A percentile compares a stretch with the other conserved stretches of the same genome.
Evolutionary conservation across 768 basidiomycete genomes (phyloP).

Genomic region (Suillus cothurnatus): DNA sequence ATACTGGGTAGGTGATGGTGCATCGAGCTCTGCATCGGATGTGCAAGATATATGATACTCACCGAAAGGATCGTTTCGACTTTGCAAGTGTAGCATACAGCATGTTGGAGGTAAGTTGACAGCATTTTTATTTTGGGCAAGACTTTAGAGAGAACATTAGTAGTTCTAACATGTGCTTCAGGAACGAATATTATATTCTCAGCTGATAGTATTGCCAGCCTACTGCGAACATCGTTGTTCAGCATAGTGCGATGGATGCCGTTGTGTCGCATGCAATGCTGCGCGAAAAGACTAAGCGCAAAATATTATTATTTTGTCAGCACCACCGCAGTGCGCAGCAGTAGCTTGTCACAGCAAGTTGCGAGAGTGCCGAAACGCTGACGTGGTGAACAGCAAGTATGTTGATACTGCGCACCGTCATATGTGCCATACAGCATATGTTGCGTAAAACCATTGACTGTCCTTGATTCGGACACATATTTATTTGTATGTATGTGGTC

Average conservation of each 20-base stretch:
- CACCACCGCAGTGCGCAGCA: too few relatives aligned
- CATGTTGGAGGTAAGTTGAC: background rate
- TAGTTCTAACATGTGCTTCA: background rate
- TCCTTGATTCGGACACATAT: too few relatives aligned
- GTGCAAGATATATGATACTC: background rate
- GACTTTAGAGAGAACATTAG: background rate
- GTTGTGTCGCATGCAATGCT: too few relatives aligned
- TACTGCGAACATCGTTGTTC: background rate
- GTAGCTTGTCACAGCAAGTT: too few relatives aligned
- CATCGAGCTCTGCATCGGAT: background rate
- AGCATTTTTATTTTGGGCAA: background rate
- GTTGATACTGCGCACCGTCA: too few relatives aligned
- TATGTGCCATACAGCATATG: too few relatives aligned
- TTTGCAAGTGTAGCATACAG: background rate
- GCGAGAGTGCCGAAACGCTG: too few relatives aligned
- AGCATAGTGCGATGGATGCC: background rate
- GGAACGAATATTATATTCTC: background rate
- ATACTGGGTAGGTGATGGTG: background rate
- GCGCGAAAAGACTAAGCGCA: too few relatives aligned
- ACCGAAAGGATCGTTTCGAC: background rate
- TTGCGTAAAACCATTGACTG: too few relatives aligned
- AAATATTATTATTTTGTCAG: too few relatives aligned
- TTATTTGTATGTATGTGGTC: too few relatives aligned
- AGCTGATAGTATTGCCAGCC: background rate
- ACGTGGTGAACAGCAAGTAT: too few relatives aligned